Conservation (phyloP, 192 early-diverging fungal species). For the Rhizoclosmatium globosum region DNA sequence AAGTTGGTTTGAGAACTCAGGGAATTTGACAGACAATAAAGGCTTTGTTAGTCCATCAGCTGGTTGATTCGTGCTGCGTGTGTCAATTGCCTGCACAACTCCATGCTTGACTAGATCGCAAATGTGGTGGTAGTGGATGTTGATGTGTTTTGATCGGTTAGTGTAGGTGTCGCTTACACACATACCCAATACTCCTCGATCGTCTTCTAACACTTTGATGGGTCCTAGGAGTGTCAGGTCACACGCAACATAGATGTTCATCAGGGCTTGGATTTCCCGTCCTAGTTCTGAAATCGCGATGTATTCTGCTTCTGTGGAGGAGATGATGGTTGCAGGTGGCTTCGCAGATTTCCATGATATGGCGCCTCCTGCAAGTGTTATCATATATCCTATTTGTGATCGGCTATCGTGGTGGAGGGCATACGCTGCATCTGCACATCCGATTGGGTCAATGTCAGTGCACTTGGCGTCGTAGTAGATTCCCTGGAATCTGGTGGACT, state of each 20-base stretch:
- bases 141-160: conserved; percentile 28
- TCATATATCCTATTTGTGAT: too few relatives aligned
- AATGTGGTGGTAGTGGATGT: conserved; percentile 22
- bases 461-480: neutral
- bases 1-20: too few relatives aligned
- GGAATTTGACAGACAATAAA: neutral
- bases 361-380: too few relatives aligned
- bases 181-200: neutral
- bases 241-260: conserved; percentile 8
- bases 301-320: too few relatives aligned
- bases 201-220: conserved; percentile 10
- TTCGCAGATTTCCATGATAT: too few relatives aligned
- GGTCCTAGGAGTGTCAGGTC: neutral
- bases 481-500: neutral
- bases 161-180: too few relatives aligned
- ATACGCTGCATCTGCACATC: conserved; percentile 3
- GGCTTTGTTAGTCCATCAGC: neutral
- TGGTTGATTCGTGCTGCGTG: neutral
- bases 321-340: too few relatives aligned
- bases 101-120: neutral
- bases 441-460: neutral
- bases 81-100: neutral
- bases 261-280: neutral
- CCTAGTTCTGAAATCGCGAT: too few relatives aligned
- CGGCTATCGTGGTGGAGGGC: too few relatives aligned